A percentile compares a stretch with the other conserved stretches of the same genome.
phyloP scores from a whole-genome alignment of 2,329 filamentous ascomycete genomes.

The Fusarium sterilihyphosum region DNA sequence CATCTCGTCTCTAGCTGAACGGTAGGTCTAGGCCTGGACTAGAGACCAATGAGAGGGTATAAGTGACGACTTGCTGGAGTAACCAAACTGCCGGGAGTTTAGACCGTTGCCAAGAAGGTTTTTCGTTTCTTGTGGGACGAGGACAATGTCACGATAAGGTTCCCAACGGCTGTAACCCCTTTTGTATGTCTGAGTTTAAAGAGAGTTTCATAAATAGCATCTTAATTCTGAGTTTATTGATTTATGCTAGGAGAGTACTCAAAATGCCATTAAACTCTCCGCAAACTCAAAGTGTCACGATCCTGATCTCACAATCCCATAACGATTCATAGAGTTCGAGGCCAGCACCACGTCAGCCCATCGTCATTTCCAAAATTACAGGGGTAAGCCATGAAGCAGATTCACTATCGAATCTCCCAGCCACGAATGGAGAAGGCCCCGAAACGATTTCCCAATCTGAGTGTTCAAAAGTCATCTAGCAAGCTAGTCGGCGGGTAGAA shows the following conservation, averaged over 20 bases:
- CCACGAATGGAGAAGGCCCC: not conserved
- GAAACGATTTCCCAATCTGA: not conserved
- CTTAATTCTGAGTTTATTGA: not conserved
- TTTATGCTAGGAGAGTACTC: fast-evolving
- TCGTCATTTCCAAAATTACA: not conserved
- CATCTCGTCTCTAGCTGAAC: not conserved
- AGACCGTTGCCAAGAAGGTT: not conserved
- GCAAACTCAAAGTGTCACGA: not conserved
- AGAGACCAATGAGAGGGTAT: not conserved
- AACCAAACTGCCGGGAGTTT: not conserved
- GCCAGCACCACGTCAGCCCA: not conserved
- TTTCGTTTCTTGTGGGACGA: not conserved
- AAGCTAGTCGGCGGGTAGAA: not conserved
- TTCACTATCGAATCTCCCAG: not conserved
- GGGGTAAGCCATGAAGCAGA: not conserved
- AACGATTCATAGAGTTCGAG: not conserved
- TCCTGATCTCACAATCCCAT: not conserved
- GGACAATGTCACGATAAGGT: not conserved
- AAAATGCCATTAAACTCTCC: fast-evolving
- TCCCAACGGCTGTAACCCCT: not conserved
- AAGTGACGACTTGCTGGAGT: not conserved
- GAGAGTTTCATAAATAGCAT: no score
- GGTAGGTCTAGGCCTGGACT: not conserved
- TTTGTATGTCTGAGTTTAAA: not conserved
- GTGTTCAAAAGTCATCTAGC: no score